Evolutionary conservation across 2,329 filamentous ascomycete species (phyloP).

Genomic region (Fusarium newnesense): DNA sequence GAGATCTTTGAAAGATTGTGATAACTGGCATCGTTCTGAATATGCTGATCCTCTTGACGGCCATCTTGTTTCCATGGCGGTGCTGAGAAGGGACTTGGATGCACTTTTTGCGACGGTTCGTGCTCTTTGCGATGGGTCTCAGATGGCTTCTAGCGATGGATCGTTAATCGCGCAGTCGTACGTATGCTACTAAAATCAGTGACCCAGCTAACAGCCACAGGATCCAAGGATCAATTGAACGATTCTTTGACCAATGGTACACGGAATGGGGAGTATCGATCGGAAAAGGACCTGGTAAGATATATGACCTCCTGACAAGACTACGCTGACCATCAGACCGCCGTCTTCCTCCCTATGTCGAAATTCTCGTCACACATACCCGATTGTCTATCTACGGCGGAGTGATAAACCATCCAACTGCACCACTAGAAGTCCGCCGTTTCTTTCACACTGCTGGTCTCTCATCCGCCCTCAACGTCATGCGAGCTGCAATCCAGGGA

Average conservation of each 20-base stretch:
- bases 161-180: conserved; percentile 64
- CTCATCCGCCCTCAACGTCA: conserved; percentile 78
- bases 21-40: conserved; percentile 73
- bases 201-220: conserved; percentile 42
- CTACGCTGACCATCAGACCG: conserved; percentile 51
- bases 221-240: conserved; percentile 70
- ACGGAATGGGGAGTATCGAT: conserved; percentile 70
- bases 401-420: conserved; percentile 79
- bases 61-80: conserved; percentile 76
- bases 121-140: conserved; percentile 68
- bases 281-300: conserved; percentile 60
- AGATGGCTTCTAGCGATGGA: conserved; percentile 60
- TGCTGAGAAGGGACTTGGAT: conserved; percentile 73
- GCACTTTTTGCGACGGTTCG: conserved; percentile 67
- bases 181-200: conserved; percentile 9
- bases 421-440: conserved; percentile 74
- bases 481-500: conserved; percentile 78
- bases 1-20: conserved; percentile 72
- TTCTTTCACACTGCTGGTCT: conserved; percentile 79
- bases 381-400: conserved; percentile 78
- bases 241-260: conserved; percentile 74
- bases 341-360: conserved; percentile 76
- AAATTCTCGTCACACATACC: conserved; percentile 78
- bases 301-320: rapidly evolving
- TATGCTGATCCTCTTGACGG: conserved; percentile 75